Base-by-base conservation (phyloP, 2,329 filamentous ascomycete genomes). In the Fusarium denticulatum region DNA sequence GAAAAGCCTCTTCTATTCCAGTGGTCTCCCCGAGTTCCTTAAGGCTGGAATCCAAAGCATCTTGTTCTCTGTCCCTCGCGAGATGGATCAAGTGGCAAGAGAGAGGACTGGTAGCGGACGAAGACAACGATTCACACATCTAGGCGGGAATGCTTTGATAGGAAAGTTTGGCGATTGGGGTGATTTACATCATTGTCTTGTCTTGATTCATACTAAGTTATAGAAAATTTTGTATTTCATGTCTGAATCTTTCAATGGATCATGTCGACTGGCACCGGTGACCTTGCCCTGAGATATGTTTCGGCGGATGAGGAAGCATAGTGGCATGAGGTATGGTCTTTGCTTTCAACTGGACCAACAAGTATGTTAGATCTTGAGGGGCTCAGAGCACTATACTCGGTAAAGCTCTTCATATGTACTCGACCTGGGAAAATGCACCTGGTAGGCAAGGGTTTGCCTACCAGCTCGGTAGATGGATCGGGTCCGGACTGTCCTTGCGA, bases 161-260 rank as follows among this genome's bases (percentile, higher is more conserved):
- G 84, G 84, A 84, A 82, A 81, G 80, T 85, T 84, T 84, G 85
- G 85, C 85, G 84, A 86, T 83, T 83, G 85, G 84, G 84, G 84
- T 86, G 85, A 83, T 85, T 83, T 78, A 82, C 81, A 81, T 81
- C 75, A 78, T 78, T 80, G 77, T 79, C 72, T 77, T 74, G 64
- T 72, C 69, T 77, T 73, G 66, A 75, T 66, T 72, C 70, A 64
- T 65, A 59, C 65, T 68, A 67, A 61, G 60, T 72, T 68, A 75
- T 65, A 71, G 72, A 67, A 72, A 60, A 52, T 55, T 61, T 37
- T 65, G 57, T 55, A 61, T 73, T 73, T 62, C 47, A 37, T 57
- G 34, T 58, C 28, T 60, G 32, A 37, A 39, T 26, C n/a, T 32
- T 59, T 16, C 20, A 37, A 56, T 39, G 34, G 26, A 36, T 24